Conservation (phyloP, 345 rosid genomes). For the Physaria fendleri region DNA sequence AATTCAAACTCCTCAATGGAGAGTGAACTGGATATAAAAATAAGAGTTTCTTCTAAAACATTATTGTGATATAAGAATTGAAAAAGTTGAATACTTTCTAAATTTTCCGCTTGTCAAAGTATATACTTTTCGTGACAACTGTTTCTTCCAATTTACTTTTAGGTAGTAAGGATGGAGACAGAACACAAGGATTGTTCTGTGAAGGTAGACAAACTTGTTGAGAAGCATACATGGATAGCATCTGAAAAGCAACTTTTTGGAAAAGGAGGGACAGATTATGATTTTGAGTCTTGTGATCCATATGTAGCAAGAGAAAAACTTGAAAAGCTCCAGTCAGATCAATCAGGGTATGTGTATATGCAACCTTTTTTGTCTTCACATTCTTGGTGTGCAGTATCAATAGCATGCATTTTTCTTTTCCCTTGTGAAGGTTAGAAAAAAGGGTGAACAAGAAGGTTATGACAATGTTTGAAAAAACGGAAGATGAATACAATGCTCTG, state of each 20-base stretch:
- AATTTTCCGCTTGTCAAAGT: background rate
- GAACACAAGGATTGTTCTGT: constrained; percentile 76
- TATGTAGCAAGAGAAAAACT: constrained; percentile 71
- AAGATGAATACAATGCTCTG: constrained; percentile 84
- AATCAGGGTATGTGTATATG: constrained; percentile 53
- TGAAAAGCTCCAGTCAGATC: constrained; percentile 71
- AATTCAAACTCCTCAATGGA: background rate
- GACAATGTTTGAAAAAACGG: constrained; percentile 97
- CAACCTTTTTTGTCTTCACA: background rate
- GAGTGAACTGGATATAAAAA: background rate
- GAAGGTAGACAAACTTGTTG: constrained; percentile 74
- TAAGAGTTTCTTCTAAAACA: background rate
- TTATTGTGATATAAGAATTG: constrained; percentile 35
- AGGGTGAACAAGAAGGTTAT: constrained; percentile 97
- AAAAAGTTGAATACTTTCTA: constrained; percentile 35
- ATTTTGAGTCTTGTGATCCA: constrained; percentile 70
- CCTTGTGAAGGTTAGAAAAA: constrained; percentile 65
- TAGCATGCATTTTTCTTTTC: background rate
- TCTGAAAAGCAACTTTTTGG: constrained; percentile 88
- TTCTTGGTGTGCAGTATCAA: background rate
- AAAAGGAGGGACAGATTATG: constrained; percentile 87
- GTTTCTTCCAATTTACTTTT: background rate
- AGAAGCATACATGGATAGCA: constrained; percentile 88
- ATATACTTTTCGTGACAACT: constrained; percentile 11
- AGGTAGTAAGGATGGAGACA: constrained; percentile 79